Percentiles rank a stretch among this genome's conserved stretches.
phyloP scores from a whole-genome alignment of 495 filamentous ascomycete genomes.

The Annulohypoxylon maeteangense region DNA sequence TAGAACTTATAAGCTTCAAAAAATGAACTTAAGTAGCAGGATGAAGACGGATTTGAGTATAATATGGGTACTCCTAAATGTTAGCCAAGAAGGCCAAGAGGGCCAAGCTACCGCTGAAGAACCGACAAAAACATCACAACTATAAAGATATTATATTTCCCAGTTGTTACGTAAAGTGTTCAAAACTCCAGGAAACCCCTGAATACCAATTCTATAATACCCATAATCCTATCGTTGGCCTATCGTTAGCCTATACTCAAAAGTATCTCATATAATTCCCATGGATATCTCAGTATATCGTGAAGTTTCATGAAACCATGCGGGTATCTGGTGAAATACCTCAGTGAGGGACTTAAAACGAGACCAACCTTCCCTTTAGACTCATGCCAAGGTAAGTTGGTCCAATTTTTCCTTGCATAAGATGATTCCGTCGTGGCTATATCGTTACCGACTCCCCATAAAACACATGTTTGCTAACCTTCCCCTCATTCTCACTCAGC shows the following conservation, averaged over 20 bases:
- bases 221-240: background rate
- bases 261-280: background rate
- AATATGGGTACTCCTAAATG: no score
- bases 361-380: conserved; percentile 2
- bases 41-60: background rate
- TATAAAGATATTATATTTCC: conserved; percentile 14
- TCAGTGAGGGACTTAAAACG: background rate
- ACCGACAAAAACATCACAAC: background rate
- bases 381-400: background rate
- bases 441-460: background rate
- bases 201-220: conserved; percentile 19
- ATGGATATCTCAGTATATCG: conserved; percentile 16
- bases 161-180: conserved; percentile 7
- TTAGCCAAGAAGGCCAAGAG: background rate
- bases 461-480: background rate
- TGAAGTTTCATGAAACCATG: background rate
- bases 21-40: background rate
- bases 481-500: background rate
- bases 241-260: background rate
- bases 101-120: background rate
- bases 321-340: conserved; percentile 6
- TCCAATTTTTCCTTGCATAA: conserved; percentile 4
- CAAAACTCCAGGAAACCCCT: conserved; percentile 6
- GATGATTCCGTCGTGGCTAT: conserved; percentile 3
- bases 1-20: background rate